These are phyloP conservation scores for Ampelomyces quisqualis DNA, from an alignment of 2,329 filamentous ascomycete species.

Conservation along the genomic window DNA sequence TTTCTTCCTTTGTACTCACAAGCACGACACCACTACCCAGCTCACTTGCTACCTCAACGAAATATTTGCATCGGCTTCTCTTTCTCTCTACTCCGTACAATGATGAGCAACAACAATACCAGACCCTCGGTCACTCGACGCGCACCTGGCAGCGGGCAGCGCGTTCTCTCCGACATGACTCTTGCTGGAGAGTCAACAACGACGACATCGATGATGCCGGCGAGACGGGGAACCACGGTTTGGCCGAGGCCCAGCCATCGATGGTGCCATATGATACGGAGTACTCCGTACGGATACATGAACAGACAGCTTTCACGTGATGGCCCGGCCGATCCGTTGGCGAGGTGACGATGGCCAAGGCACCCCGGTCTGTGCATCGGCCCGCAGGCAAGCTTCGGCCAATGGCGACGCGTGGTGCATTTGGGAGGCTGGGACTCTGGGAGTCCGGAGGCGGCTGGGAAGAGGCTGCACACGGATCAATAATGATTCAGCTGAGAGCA, in stretches of 20 bases:
- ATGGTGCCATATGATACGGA: not conserved
- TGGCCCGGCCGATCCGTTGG: conserved; percentile 15
- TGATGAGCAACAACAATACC: too few species aligned
- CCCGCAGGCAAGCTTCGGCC: conserved; percentile 14
- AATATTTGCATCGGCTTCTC: too few species aligned
- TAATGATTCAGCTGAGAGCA: conserved; percentile 41
- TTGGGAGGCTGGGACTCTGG: too few species aligned
- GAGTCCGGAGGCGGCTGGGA: conserved; percentile 37
- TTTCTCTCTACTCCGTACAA: too few species aligned
- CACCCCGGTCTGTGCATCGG: too few species aligned
- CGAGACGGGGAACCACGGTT: not conserved
- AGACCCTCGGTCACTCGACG: too few species aligned
- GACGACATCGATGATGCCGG: not conserved
- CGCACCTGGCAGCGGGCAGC: too few species aligned
- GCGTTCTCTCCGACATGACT: too few species aligned
- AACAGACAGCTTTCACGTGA: conserved; percentile 13
- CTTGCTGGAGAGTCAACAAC: too few species aligned
- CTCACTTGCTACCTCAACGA: too few species aligned
- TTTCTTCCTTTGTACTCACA: too few species aligned
- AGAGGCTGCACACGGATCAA: conserved; percentile 21
- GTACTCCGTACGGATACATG: not conserved
- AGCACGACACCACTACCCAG: too few species aligned
- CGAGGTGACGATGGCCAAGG: conserved; percentile 8
- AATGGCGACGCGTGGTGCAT: conserved; percentile 25
- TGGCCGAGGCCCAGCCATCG: not conserved